phyloP scores from a whole-genome alignment of 805 yeast genomes.

The Ogataea saltuana region DNA sequence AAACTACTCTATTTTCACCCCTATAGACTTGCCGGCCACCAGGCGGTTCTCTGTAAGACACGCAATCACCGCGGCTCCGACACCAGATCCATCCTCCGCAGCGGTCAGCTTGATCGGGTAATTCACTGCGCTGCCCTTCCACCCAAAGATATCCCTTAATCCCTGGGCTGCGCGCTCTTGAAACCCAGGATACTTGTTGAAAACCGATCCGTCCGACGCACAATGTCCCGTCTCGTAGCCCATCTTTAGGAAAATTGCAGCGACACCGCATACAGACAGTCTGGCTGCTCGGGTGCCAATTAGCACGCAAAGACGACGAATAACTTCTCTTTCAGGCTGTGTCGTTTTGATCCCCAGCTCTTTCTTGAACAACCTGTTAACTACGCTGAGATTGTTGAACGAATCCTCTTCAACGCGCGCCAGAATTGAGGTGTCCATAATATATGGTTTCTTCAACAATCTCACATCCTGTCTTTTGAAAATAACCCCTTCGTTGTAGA shows the following conservation, averaged over 20 bases:
- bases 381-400: conserved; percentile 76
- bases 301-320: conserved; percentile 80
- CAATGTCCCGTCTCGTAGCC: conserved; percentile 74
- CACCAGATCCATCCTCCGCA: conserved; percentile 93
- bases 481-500: conserved; percentile 60
- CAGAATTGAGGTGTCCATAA: conserved; percentile 88
- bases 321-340: conserved; percentile 73
- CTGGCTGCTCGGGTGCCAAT: conserved; percentile 93
- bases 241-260: conserved; percentile 89
- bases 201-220: conserved; percentile 98
- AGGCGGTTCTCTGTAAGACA: conserved; percentile 86
- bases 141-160: conserved; percentile 83
- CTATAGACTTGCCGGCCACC: conserved; percentile 55
- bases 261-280: conserved; percentile 91
- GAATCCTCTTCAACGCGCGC: conserved; percentile 88
- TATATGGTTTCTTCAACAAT: conserved; percentile 60
- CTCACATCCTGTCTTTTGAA: conserved; percentile 70
- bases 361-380: conserved; percentile 61
- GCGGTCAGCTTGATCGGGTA: conserved; percentile 30
- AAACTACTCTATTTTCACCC: conserved; percentile 2
- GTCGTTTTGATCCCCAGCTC: conserved; percentile 67
- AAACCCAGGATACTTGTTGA: conserved; percentile 91
- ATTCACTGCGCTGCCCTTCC: conserved; percentile 43
- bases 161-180: conserved; percentile 86
- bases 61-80: conserved; percentile 97